Percentiles rank a stretch among this genome's conserved stretches.
These are phyloP conservation scores for Grifola frondosa DNA, from an alignment of 1,284 basidiomycete species.

Conservation along the genomic window DNA sequence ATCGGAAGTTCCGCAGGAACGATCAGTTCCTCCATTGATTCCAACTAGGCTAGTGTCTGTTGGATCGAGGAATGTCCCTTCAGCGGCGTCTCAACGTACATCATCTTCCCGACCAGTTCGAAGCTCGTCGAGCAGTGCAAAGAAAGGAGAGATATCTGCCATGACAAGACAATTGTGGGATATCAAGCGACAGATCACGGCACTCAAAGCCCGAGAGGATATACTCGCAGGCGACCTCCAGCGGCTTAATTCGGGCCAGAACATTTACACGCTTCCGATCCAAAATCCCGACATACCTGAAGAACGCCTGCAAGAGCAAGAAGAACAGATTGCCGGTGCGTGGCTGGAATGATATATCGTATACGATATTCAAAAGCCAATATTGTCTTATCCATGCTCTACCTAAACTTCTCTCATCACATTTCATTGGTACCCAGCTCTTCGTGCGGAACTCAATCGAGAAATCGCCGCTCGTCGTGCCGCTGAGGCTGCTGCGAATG, in stretches of 20 bases:
- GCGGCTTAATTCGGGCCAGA: constrained; percentile 15
- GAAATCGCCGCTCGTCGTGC: constrained; percentile 19
- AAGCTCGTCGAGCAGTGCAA: too few relatives aligned
- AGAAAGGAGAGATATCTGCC: too few relatives aligned
- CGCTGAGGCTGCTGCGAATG: constrained; percentile 28
- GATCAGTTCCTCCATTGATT: too few relatives aligned
- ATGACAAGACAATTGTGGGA: constrained; percentile 34
- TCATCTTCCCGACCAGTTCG: too few relatives aligned
- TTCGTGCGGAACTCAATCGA: constrained; percentile 16
- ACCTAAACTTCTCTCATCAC: neutral
- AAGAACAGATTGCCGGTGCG: constrained; percentile 18
- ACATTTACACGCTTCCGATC: too few relatives aligned
- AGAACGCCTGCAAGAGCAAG: constrained; percentile 9
- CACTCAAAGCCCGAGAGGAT: constrained; percentile 32
- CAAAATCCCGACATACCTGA: constrained; percentile 9
- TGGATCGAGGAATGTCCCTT: too few relatives aligned
- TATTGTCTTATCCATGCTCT: neutral
- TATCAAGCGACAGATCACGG: constrained; percentile 35
- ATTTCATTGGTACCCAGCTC: constrained; percentile 6
- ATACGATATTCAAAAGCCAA: too few relatives aligned
- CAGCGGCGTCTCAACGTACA: too few relatives aligned
- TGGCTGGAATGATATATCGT: neutral
- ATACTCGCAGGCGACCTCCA: constrained; percentile 32
- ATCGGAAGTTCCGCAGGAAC: too few relatives aligned
- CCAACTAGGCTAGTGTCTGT: too few relatives aligned